These are phyloP conservation scores for Exophiala xenobiotica DNA, from an alignment of 2,329 filamentous ascomycete species.

Conservation along the genomic window DNA sequence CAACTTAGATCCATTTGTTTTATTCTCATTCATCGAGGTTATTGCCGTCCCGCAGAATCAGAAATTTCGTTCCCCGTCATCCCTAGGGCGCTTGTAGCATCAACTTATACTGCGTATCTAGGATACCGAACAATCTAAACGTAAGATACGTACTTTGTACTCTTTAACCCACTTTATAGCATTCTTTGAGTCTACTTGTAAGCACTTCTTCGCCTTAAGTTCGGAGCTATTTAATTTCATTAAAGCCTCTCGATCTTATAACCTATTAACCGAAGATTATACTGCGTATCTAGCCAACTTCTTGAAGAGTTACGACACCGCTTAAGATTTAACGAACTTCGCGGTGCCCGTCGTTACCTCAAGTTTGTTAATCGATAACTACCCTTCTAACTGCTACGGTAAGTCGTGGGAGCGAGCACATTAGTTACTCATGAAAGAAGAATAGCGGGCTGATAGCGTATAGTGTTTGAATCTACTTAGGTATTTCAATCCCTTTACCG, in stretches of 20 bases:
- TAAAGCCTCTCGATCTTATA: conserved; percentile 24
- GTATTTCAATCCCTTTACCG: conserved; percentile 6
- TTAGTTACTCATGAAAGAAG: neutral
- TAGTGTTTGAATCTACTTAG: conserved; percentile 6
- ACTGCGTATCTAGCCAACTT: conserved; percentile 29
- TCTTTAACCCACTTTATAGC: conserved; percentile 29
- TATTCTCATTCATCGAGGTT: conserved; percentile 31
- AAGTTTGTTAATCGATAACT: conserved; percentile 32
- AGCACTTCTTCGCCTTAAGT: conserved; percentile 20
- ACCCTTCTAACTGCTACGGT: conserved; percentile 28
- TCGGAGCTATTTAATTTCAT: conserved; percentile 31
- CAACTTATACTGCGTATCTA: conserved; percentile 19
- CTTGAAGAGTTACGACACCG: conserved; percentile 23
- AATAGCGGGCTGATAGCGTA: neutral
- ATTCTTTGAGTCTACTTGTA: conserved; percentile 26
- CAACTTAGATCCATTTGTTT: conserved; percentile 20
- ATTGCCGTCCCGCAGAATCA: conserved; percentile 28
- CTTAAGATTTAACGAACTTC: conserved; percentile 30
- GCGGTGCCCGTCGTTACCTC: conserved; percentile 31
- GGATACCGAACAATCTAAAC: conserved; percentile 12
- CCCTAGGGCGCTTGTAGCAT: conserved; percentile 30
- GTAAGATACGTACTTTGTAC: conserved; percentile 23
- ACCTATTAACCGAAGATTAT: conserved; percentile 29
- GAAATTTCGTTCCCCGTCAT: conserved; percentile 17
- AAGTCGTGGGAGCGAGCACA: conserved; percentile 11